These are phyloP conservation scores for Phialocephala sp. DNA, from an alignment of 2,329 filamentous ascomycete genomes.

Conservation along the genomic window DNA sequence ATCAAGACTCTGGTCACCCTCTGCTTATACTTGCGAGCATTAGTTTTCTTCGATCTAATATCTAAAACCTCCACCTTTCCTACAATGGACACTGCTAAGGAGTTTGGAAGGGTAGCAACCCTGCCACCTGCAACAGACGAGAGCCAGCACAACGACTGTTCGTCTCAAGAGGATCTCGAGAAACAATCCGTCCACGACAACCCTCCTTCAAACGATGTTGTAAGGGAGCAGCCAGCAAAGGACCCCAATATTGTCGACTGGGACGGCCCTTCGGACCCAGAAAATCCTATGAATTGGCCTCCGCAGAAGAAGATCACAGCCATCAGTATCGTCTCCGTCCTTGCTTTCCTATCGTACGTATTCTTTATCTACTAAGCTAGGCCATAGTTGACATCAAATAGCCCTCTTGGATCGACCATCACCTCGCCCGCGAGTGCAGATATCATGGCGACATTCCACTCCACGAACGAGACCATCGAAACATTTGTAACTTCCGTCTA, in stretches of 20 bases:
- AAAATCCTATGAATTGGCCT: conserved; percentile 2
- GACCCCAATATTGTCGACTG: not conserved
- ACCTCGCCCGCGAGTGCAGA: conserved; percentile 54
- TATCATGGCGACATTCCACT: conserved; percentile 52
- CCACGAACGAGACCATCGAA: conserved; percentile 50
- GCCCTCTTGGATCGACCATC: conserved; percentile 43
- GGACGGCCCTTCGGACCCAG: not conserved
- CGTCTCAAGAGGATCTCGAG: too few relatives aligned
- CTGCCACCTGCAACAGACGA: too few relatives aligned
- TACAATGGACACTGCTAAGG: too few relatives aligned
- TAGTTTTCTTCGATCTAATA: too few relatives aligned
- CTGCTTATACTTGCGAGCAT: too few relatives aligned
- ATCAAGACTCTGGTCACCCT: too few relatives aligned
- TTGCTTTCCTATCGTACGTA: conserved; percentile 1
- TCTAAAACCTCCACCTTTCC: too few relatives aligned
- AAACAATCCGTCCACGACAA: too few relatives aligned
- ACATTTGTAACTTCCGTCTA: conserved; percentile 61
- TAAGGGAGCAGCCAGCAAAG: too few relatives aligned
- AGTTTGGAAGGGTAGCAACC: too few relatives aligned
- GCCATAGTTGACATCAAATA: not conserved
- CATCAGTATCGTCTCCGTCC: not conserved
- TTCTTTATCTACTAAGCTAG: not conserved
- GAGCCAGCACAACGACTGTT: too few relatives aligned
- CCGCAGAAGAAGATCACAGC: not conserved
- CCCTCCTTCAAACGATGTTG: too few relatives aligned